Percentiles rank a stretch among this genome's conserved stretches.
Evolutionary conservation across 1,284 basidiomycete species (phyloP).

Genomic region (Coniferiporia sulphurascens): DNA sequence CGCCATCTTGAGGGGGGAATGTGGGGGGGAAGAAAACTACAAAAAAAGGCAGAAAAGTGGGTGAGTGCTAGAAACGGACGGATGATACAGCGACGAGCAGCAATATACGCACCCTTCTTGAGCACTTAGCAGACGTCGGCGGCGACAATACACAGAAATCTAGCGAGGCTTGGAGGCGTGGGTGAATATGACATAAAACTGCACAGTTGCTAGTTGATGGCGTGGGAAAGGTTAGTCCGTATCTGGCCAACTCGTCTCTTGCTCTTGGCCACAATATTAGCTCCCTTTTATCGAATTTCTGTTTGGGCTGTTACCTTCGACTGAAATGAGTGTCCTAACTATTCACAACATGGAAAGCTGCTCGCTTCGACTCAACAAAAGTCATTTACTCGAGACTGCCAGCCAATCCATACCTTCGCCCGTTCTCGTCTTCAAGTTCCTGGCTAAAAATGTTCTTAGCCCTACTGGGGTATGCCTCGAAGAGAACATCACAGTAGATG

Average conservation of each 20-base stretch:
- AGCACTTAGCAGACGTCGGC: not conserved
- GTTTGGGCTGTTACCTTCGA: too few species aligned
- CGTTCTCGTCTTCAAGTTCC: too few species aligned
- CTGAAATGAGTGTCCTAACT: too few species aligned
- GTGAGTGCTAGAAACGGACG: not conserved
- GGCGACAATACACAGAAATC: not conserved
- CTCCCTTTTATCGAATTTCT: too few species aligned
- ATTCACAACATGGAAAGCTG: too few species aligned
- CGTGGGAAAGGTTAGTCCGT: not conserved
- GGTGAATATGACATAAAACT: not conserved
- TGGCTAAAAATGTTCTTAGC: too few species aligned
- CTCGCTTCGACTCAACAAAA: too few species aligned
- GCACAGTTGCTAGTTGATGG: not conserved
- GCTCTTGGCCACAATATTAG: too few species aligned
- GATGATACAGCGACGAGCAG: not conserved
- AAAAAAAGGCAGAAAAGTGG: not conserved
- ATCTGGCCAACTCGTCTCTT: not conserved
- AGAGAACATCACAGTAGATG: too few species aligned
- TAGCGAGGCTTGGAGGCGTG: not conserved
- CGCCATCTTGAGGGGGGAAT: constrained; percentile 39
- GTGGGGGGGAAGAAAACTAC: not conserved
- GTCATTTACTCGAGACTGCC: too few species aligned
- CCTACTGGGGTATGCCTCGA: too few species aligned
- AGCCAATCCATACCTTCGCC: too few species aligned
- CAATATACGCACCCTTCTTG: not conserved